These are phyloP conservation scores for Phytophthora kernoviae DNA, from an alignment of 352 stramenopile species.

Conservation along the genomic window DNA sequence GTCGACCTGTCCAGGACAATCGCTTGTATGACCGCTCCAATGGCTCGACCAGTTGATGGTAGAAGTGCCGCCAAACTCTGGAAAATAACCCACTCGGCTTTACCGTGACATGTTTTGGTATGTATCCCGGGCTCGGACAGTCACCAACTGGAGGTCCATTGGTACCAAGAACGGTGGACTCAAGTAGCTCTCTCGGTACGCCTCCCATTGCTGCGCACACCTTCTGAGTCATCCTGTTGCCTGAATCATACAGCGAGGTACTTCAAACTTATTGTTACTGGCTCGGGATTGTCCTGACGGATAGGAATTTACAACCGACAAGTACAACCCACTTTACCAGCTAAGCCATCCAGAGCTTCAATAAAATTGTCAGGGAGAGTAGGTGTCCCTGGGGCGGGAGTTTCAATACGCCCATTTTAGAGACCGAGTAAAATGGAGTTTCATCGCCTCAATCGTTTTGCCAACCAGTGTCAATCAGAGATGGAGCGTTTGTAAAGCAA, in stretches of 20 bases:
- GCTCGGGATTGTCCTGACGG: no score
- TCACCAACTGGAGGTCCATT: neutral
- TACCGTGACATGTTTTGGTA: neutral
- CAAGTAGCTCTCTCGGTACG: neutral
- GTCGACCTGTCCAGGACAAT: constrained; percentile 16
- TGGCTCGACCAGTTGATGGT: neutral
- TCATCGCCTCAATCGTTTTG: no score
- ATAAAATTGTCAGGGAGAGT: neutral
- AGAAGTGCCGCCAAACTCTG: neutral
- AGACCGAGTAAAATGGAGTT: no score
- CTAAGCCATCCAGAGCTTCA: neutral
- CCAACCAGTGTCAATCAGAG: no score
- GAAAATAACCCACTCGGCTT: neutral
- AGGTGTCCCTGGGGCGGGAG: neutral
- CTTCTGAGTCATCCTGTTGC: constrained; percentile 5
- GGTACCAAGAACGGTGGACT: neutral
- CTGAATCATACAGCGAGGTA: neutral
- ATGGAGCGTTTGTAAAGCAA: no score
- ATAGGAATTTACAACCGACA: no score
- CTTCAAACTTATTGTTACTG: no score
- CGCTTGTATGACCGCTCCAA: constrained; percentile 4
- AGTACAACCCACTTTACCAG: no score
- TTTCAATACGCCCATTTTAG: no score
- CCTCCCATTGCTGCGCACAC: neutral
- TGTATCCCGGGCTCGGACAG: neutral